Evolutionary conservation across 176 grass and related monocot genomes (phyloP).

Genomic region (Rhynchospora tenuis): DNA sequence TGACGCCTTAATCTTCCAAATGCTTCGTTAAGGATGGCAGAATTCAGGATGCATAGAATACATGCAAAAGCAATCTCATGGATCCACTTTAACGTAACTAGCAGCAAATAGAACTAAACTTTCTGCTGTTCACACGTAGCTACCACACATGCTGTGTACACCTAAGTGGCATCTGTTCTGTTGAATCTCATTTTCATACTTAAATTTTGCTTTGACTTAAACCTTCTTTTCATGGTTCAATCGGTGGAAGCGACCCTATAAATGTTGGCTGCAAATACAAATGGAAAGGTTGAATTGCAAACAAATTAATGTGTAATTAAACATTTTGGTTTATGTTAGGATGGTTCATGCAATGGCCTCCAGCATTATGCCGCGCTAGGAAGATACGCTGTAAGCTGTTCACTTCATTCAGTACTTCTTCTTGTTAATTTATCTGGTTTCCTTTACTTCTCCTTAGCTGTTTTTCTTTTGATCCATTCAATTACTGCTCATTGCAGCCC

Average conservation of each 20-base stretch:
- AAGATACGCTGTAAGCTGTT: conserved; percentile 44
- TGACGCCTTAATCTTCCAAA: not conserved
- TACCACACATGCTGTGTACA: not conserved
- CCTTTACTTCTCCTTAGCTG: not conserved
- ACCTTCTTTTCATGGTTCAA: not conserved
- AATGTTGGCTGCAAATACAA: not conserved
- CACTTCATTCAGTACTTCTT: not conserved
- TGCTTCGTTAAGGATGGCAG: not conserved
- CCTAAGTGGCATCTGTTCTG: not conserved
- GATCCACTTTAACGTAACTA: not conserved
- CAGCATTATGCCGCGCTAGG: conserved; percentile 94
- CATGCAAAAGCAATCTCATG: not conserved
- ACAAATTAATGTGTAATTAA: not conserved
- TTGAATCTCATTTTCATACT: not conserved
- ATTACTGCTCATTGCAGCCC: conserved; percentile 39
- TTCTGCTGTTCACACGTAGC: not conserved
- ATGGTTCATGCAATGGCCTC: conserved; percentile 97
- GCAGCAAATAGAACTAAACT: not conserved
- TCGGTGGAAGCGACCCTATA: not conserved
- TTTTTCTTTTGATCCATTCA: not conserved
- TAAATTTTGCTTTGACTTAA: not conserved
- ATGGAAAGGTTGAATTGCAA: not conserved
- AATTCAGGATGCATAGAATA: not conserved
- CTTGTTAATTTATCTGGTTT: not conserved
- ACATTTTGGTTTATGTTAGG: conserved; percentile 41